Base-by-base conservation (phyloP, 2,329 filamentous ascomycete species). In the Microcyclosporella mali region DNA sequence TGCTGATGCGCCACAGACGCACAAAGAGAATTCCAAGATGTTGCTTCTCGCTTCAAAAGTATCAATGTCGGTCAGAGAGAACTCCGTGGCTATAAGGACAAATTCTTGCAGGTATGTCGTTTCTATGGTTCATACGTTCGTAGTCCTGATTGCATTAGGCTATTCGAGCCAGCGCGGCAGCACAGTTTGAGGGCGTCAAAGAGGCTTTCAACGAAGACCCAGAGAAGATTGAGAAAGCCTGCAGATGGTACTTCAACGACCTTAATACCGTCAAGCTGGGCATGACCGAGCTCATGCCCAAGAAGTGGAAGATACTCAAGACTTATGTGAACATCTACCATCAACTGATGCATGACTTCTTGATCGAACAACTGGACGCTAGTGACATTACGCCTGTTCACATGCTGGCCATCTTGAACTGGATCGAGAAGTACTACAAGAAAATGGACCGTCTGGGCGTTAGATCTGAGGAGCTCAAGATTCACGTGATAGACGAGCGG, bases 231-330 rank as follows among this genome's bases (percentile, higher is more conserved):
- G 86, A 94, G 51, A 95, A 95, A 71, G 81, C 79, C 52, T 79
- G 95, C 67, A 85, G 85, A 59, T 98, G 92, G 92, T 98, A 82
- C 67, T 98, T 97, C 71, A 95, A 97, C 69, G 90, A 98, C 64
- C 77, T 98, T 29, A 94, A 94, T 65, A 88, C 88, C 3, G 90
- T 95, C 60, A 88, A 90, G 66, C 77, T 94, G 50, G 90, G 92
- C 59, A 94, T 98, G 86, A 79, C 85, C 47, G 79, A 80, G 19
- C 74, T 98, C 40, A 89, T 95, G 79, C 92, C 94, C 7, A 90
- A 86, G 68, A 94, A 92, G 66, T 98, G 92, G 92, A 89, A 84
- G 61, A 95, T 98, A 36, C 85, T 89, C 69, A 82, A 85, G 62
- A 92, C 85, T 1, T 98, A 94, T 65, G 84, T 82, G 46, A 78